phyloP scores from a whole-genome alignment of 108 stramenopile species.

The Cyclotella cryptica region DNA sequence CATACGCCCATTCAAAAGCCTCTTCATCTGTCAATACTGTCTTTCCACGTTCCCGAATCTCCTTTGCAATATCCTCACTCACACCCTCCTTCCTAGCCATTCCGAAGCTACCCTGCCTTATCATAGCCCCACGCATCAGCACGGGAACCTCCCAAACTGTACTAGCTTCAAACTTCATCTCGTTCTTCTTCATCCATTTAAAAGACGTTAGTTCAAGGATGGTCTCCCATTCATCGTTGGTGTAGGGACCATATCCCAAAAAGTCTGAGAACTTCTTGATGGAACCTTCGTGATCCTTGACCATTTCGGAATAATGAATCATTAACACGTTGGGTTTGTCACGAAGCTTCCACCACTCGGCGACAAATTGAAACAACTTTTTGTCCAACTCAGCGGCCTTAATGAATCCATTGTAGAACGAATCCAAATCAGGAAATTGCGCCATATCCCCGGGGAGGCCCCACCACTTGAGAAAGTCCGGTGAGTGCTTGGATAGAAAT shows the following conservation, averaged over 20 bases:
- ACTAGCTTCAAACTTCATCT: conserved; percentile 14
- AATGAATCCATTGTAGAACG: conserved; percentile 10
- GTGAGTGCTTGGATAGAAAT: conserved; percentile 5
- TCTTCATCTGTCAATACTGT: conserved; percentile 9
- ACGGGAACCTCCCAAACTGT: background rate
- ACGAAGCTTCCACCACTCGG: conserved; percentile 23
- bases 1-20: conserved; percentile 17
- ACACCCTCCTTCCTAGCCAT: conserved; percentile 18
- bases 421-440: background rate
- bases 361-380: conserved; percentile 15
- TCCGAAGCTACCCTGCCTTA: conserved; percentile 8
- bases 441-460: background rate
- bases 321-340: conserved; percentile 27
- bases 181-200: conserved; percentile 29
- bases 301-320: conserved; percentile 28
- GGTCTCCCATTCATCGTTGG: conserved; percentile 21
- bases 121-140: conserved; percentile 16
- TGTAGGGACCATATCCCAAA: conserved; percentile 12
- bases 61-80: conserved; percentile 17
- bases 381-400: background rate
- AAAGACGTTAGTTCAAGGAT: conserved; percentile 21
- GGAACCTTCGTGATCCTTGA: conserved; percentile 28
- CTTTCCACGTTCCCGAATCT: conserved; percentile 7
- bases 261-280: conserved; percentile 25
- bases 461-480: conserved; percentile 16